Percentiles rank a stretch among this genome's conserved stretches.
phyloP scores from a whole-genome alignment of 345 rosid species.

The Angophora floribunda region DNA sequence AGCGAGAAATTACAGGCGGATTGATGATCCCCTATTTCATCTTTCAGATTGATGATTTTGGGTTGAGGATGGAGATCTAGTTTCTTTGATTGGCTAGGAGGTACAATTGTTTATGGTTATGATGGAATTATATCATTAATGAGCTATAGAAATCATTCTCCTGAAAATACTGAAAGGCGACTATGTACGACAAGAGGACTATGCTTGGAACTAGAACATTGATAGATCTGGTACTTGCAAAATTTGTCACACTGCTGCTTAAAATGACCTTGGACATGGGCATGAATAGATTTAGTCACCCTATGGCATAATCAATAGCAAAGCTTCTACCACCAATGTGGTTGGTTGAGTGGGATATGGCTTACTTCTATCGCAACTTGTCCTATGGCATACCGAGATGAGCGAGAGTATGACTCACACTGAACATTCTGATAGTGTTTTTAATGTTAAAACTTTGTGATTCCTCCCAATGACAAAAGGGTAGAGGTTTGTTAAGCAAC shows the following conservation, averaged over 20 bases:
- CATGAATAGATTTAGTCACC: not conserved
- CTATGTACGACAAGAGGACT: not conserved
- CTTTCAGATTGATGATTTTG: not conserved
- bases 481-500: not conserved
- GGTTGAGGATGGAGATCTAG: not conserved
- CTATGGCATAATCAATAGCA: not conserved
- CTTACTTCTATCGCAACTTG: not conserved
- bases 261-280: not conserved
- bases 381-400: not conserved
- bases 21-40: not conserved
- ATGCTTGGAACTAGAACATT: not conserved
- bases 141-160: not conserved
- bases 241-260: not conserved
- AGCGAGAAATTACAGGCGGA: not conserved
- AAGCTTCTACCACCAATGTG: not conserved
- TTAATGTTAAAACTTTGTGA: not conserved
- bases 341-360: not conserved
- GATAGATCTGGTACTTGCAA: not conserved
- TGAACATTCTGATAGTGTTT: not conserved
- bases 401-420: not conserved
- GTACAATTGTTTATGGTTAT: not conserved
- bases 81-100: not conserved
- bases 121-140: not conserved
- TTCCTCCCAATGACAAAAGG: not conserved
- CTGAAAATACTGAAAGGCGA: not conserved